Evolutionary conservation across 2,329 filamentous ascomycete species (phyloP).

Genomic region (Niveomyces coronatus): DNA sequence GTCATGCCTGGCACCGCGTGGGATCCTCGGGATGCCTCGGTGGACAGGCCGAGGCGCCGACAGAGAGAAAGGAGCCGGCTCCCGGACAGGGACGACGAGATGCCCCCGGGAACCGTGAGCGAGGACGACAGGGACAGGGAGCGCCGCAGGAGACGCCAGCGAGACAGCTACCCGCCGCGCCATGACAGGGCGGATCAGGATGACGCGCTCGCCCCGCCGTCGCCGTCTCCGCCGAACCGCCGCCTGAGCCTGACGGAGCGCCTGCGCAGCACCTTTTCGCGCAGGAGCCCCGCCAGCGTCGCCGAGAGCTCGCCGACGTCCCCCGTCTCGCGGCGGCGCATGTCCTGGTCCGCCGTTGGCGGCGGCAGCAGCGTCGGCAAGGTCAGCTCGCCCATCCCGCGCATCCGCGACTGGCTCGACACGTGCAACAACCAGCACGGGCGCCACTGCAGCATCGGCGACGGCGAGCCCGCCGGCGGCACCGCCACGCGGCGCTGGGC

Average conservation of each 20-base stretch:
- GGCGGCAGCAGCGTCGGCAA: conserved; percentile 13
- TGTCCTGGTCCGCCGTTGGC: conserved; percentile 3
- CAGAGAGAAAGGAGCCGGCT: conserved; percentile 13
- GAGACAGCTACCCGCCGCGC: conserved; percentile 12
- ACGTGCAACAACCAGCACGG: conserved; percentile 31
- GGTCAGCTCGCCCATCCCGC: conserved; percentile 26
- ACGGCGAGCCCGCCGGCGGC: conserved; percentile 12
- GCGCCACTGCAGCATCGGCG: conserved; percentile 26
- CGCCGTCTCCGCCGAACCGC: conserved; percentile 21
- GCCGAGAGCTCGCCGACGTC: conserved; percentile 22
- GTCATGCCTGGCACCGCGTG: conserved; percentile 3
- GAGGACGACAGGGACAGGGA: conserved; percentile 10
- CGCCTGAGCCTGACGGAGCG: conserved; percentile 32
- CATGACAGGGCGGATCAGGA: neutral
- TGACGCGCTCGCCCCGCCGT: neutral
- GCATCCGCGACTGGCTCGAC: conserved; percentile 33
- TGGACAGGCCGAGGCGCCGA: conserved; percentile 15
- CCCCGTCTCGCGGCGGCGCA: neutral
- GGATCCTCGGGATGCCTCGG: conserved; percentile 2
- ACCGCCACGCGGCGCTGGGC: too few species aligned
- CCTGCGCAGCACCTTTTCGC: conserved; percentile 24
- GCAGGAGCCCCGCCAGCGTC: conserved; percentile 19
- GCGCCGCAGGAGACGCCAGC: conserved; percentile 11
- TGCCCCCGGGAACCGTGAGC: conserved; percentile 4
- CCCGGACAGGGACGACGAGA: conserved; percentile 3